Conservation (phyloP, 2,329 filamentous ascomycete genomes). For the Sporothrix pseudoabietina region DNA sequence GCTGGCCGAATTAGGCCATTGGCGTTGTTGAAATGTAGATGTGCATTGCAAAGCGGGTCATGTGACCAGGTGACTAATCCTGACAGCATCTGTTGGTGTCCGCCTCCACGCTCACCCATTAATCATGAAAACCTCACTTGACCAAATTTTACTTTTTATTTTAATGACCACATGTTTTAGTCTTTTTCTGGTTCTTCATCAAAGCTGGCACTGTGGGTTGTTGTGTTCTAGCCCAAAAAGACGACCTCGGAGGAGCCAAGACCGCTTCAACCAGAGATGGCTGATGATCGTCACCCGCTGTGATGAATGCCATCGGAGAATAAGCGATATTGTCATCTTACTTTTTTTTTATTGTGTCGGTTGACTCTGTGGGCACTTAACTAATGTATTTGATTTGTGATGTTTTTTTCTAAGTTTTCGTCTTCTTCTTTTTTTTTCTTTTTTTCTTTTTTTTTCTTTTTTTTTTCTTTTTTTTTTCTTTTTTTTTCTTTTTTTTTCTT, state of each 20-base stretch:
- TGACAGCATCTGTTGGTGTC: not conserved
- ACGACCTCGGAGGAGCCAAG: slow-evolving; percentile 23
- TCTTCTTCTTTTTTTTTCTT: no score
- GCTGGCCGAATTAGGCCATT: slow-evolving; percentile 21
- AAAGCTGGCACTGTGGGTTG: not conserved
- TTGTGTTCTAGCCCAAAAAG: not conserved
- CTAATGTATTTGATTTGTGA: no score
- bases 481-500: no score
- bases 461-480: no score
- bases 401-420: no score
- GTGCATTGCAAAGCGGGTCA: not conserved
- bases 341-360: no score
- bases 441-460: no score
- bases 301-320: not conserved
- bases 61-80: slow-evolving; percentile 24
- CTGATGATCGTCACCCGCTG: not conserved
- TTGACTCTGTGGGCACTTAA: no score
- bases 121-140: not conserved
- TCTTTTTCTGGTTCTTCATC: not conserved
- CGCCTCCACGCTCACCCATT: not conserved
- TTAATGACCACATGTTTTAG: not conserved
- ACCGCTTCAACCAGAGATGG: slow-evolving; percentile 21
- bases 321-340: not conserved
- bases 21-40: not conserved
- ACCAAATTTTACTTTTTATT: not conserved